These are phyloP conservation scores for Mortierella sp. DNA, from an alignment of 371 early-diverging fungal species.

Conservation along the genomic window DNA sequence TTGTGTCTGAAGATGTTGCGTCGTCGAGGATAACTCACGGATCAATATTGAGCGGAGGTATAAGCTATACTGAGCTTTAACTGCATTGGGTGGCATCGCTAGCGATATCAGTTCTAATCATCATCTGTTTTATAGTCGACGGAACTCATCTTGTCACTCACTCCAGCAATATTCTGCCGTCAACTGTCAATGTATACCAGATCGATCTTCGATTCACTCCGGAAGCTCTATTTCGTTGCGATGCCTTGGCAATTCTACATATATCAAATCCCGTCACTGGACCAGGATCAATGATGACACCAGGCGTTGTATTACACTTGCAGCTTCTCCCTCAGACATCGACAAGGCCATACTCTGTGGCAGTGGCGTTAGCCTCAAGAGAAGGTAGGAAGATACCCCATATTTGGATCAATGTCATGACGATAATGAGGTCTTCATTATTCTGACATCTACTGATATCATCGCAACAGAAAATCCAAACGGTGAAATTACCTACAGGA, in stretches of 20 bases:
- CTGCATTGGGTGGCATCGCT: background rate
- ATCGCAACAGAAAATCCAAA: background rate
- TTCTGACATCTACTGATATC: background rate
- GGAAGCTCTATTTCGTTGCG: constrained; percentile 36
- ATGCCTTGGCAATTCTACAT: constrained; percentile 44
- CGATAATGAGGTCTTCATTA: background rate
- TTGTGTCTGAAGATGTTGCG: constrained; percentile 25
- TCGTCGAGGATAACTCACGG: constrained; percentile 54
- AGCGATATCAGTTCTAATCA: background rate
- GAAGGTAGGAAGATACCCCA: constrained; percentile 19
- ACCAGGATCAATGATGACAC: constrained; percentile 42
- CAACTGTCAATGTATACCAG: constrained; percentile 37
- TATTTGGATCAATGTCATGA: background rate
- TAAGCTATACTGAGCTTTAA: background rate
- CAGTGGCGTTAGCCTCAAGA: constrained; percentile 36
- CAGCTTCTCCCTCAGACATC: constrained; percentile 38
- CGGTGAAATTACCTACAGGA: constrained; percentile 29
- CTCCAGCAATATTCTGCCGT: constrained; percentile 26
- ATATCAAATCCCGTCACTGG: constrained; percentile 48
- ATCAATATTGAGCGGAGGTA: constrained; percentile 49
- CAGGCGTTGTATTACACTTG: constrained; percentile 35
- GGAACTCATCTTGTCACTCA: constrained; percentile 46
- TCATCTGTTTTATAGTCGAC: constrained; percentile 20
- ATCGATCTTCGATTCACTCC: constrained; percentile 48
- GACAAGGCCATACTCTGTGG: constrained; percentile 29